Conservation (phyloP, 108 stramenopile species). For the Conticribra weissflogii region DNA sequence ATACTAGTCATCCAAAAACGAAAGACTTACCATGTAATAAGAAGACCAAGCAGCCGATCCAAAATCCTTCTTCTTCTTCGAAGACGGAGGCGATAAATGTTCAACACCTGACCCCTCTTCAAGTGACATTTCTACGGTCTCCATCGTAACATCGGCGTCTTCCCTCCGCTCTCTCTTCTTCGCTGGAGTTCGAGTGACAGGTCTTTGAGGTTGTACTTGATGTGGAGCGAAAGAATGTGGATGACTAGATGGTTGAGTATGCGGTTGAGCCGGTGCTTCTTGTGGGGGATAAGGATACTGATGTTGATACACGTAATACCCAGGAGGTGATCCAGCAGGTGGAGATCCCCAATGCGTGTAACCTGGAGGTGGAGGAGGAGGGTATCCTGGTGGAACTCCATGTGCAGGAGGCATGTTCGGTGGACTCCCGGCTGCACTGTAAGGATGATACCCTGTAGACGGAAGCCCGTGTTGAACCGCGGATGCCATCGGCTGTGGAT, state of each 20-base stretch:
- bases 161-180: conserved; percentile 27
- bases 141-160: conserved; percentile 26
- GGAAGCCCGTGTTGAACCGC: not conserved
- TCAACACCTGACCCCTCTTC: conserved; percentile 18
- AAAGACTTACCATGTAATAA: conserved; percentile 16
- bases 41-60: conserved; percentile 1
- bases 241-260: conserved; percentile 1
- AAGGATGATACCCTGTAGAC: not conserved
- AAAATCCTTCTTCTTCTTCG: conserved; percentile 39
- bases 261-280: conserved; percentile 14
- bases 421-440: conserved; percentile 1
- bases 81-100: conserved; percentile 35
- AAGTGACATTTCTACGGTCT: conserved; percentile 23
- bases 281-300: conserved; percentile 10
- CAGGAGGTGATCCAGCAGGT: conserved; percentile 12
- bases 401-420: conserved; percentile 6
- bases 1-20: not conserved
- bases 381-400: conserved; percentile 10
- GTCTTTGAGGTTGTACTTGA: not conserved
- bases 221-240: no score
- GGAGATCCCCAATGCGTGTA: conserved; percentile 1
- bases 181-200: conserved; percentile 12
- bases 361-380: not conserved
- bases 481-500: no score
- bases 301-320: conserved; percentile 17